phyloP scores from a whole-genome alignment of 2,329 filamentous ascomycete species.

The Colletotrichum costaricense region DNA sequence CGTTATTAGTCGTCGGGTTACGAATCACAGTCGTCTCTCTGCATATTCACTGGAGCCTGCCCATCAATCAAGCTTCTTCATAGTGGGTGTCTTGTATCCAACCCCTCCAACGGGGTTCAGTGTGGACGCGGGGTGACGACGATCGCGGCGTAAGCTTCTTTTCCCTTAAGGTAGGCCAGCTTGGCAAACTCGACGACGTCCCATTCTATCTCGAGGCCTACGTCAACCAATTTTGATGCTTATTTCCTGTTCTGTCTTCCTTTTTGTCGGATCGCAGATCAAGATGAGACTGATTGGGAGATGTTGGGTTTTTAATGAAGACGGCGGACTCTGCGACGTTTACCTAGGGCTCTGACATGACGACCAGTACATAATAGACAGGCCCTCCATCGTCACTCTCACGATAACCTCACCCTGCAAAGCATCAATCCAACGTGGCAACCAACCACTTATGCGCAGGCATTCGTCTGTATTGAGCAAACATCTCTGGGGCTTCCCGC shows the following conservation, averaged over 20 bases:
- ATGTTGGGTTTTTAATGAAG: too few species aligned
- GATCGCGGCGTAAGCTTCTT: constrained; percentile 33
- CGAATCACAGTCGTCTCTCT: constrained; percentile 23
- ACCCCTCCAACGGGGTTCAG: background rate
- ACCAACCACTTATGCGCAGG: background rate
- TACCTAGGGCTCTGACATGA: too few species aligned
- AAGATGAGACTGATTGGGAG: too few species aligned
- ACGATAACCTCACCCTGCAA: constrained; percentile 1
- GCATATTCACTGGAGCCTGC: constrained; percentile 1
- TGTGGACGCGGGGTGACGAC: constrained; percentile 26
- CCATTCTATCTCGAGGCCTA: background rate
- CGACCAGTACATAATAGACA: background rate
- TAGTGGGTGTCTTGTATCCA: background rate
- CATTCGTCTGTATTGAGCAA: constrained; percentile 15
- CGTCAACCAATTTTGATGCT: constrained; percentile 9
- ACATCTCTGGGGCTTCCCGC: background rate
- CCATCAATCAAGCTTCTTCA: constrained; percentile 25
- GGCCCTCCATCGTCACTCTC: background rate
- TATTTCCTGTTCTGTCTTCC: background rate
- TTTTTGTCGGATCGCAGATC: too few species aligned
- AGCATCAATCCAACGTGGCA: background rate
- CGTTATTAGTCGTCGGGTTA: background rate
- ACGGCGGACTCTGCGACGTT: too few species aligned
- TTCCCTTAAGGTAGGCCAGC: background rate
- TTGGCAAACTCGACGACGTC: background rate